Base-by-base conservation (phyloP, 2,329 filamentous ascomycete species). In the Aspergillus sp. region DNA sequence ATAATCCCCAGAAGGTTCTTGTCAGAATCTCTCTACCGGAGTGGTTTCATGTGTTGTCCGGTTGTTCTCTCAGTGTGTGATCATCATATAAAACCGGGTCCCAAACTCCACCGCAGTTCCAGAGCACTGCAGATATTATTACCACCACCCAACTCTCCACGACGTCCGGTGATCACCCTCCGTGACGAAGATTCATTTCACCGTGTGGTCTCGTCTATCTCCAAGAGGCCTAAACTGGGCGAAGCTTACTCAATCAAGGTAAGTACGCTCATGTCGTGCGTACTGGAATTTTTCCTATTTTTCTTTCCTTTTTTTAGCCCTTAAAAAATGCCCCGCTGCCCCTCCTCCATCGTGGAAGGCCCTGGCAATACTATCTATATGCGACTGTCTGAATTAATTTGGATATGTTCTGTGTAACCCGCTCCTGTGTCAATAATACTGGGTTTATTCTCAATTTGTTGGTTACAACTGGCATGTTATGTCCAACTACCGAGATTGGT, bases 171-270 rank as follows among this genome's bases (percentile, higher is more conserved):
- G 38, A 41, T 47, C 32, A 11, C 33, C 30, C 14, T 30, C 40
- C 14, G 19, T 19, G 40, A 20, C 45, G 45, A 53, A 19, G 35
- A 38, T 11, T n/a, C 14, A 7, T 38, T 52, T 52, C 66, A 67
- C 51, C 59, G 67, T 70, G 68, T 46, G 58, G 59, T 63, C 59
- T 63, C 61, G 56, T 26, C 54, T 62, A 50, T 51, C 52, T 32
- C 42, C 57, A 49, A 58, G 50, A 58, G 54, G 63, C 60, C 57
- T 68, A 60, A 61, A 51, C 60, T 55, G 61, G 61, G 62, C 64
- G 57, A 58, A 43, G 51, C 44, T 53, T 57, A 51, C 57, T 65
- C 61, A 52, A 59, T 61, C 51, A 36, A 54, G 60, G 68, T 71
- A 56, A 70, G 68, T 70, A 45, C 16, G 7, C 40, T 19, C 17